Evolutionary conservation across 169 alveolate genomes (phyloP).

Genomic region (Perkinsus marinus): DNA sequence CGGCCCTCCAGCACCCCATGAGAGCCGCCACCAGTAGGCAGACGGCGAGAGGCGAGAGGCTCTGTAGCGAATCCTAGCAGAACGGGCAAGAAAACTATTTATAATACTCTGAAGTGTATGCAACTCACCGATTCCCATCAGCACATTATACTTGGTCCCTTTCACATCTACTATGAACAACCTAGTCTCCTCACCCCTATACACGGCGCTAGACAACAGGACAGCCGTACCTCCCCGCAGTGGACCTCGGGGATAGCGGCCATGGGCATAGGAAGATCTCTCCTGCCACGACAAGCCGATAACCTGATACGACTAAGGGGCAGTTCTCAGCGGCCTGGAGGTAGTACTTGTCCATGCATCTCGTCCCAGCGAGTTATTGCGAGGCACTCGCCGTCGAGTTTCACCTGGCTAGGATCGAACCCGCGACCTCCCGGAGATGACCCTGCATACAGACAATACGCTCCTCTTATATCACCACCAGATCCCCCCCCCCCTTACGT

Average conservation of each 20-base stretch:
- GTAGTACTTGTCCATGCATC: not conserved
- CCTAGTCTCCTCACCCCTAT: not conserved
- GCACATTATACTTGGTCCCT: not conserved
- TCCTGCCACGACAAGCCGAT: not conserved
- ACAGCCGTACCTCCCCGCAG: not conserved
- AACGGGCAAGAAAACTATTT: not conserved
- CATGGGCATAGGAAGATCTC: not conserved
- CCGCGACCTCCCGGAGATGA: not conserved
- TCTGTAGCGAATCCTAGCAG: not conserved
- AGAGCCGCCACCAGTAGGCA: not conserved
- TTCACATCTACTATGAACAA: not conserved
- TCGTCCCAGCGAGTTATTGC: not conserved
- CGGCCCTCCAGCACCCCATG: not conserved
- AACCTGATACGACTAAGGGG: not conserved
- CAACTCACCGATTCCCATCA: not conserved
- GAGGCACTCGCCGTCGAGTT: not conserved
- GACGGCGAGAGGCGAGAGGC: not conserved
- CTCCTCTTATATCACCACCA: no score
- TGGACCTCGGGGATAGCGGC: not conserved
- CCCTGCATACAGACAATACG: no score
- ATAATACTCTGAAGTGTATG: no score
- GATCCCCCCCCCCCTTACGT: no score
- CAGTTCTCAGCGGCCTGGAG: not conserved
- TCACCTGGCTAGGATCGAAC: not conserved
- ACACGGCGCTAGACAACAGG: not conserved